Conservation (phyloP, 176 grass and related monocot genomes). For the Luzula sylvatica region DNA sequence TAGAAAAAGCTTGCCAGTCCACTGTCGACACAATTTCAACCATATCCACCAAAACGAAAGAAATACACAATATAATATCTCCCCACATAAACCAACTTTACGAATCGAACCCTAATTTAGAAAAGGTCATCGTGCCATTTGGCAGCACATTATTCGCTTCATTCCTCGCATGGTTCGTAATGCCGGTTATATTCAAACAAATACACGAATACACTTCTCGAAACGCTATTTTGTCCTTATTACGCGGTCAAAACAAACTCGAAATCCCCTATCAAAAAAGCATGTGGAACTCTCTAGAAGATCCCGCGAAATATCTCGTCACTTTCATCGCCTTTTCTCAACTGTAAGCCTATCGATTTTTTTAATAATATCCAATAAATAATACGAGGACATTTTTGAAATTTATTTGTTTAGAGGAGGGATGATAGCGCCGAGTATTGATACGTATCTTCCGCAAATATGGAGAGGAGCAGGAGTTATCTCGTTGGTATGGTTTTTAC, state of each 20-base stretch:
- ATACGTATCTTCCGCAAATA: slow-evolving; percentile 54
- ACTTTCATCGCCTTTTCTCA: slow-evolving; percentile 96
- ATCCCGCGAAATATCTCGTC: slow-evolving; percentile 91
- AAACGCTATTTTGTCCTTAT: slow-evolving; percentile 49
- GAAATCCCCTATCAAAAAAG: slow-evolving; percentile 67
- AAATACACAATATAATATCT: slow-evolving; percentile 40
- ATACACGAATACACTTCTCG: slow-evolving; percentile 64
- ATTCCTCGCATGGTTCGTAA: slow-evolving; percentile 68
- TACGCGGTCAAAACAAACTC: slow-evolving; percentile 31
- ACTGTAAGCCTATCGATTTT: slow-evolving; percentile 40
- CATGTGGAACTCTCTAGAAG: slow-evolving; percentile 80
- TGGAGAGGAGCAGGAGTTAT: slow-evolving; percentile 73
- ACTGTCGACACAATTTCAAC: slow-evolving; percentile 36
- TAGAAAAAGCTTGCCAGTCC: slow-evolving; percentile 46
- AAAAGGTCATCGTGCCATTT: slow-evolving; percentile 68
- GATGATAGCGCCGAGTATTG: slow-evolving; percentile 55
- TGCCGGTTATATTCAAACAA: slow-evolving; percentile 71
- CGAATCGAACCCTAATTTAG: slow-evolving; percentile 60
- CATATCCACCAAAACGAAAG: slow-evolving; percentile 51
- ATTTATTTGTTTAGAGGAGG: slow-evolving; percentile 37
- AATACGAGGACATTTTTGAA: background rate
- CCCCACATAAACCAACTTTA: slow-evolving; percentile 60
- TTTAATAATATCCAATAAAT: slow-evolving; percentile 10
- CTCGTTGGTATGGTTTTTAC: slow-evolving; percentile 93
- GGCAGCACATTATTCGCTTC: slow-evolving; percentile 58